phyloP scores from a whole-genome alignment of 495 filamentous ascomycete genomes.

The Usnea hakonensis region DNA sequence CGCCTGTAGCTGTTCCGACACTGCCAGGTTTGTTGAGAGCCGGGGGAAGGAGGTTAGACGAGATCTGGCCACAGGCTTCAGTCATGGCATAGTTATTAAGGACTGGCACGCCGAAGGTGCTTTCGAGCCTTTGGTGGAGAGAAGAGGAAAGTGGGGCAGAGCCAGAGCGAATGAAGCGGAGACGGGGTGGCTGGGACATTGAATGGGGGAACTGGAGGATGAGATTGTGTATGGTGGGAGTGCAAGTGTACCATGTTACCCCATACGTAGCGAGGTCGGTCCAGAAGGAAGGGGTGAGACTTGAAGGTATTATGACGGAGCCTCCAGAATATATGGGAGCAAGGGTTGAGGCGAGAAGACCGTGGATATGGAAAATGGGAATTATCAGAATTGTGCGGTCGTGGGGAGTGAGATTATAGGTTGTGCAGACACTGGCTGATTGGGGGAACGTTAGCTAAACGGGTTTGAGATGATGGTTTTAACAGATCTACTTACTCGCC shows the following conservation, averaged over 20 bases:
- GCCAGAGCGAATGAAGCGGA: constrained; percentile 77
- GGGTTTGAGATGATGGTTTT: too few relatives aligned
- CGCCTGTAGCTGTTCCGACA: constrained; percentile 67
- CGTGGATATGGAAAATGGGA: constrained; percentile 55
- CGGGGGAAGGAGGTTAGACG: constrained; percentile 68
- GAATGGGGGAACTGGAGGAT: background rate
- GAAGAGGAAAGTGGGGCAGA: constrained; percentile 67
- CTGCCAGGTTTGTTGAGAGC: constrained; percentile 61
- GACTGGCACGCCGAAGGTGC: constrained; percentile 59
- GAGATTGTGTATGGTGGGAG: background rate
- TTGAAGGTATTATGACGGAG: background rate
- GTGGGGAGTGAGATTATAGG: constrained; percentile 54
- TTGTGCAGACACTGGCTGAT: constrained; percentile 60
- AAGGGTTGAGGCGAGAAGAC: constrained; percentile 42
- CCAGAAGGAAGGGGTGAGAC: background rate
- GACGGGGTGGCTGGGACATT: constrained; percentile 21
- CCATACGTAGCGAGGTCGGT: background rate
- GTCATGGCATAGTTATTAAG: constrained; percentile 83
- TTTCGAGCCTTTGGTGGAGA: constrained; percentile 61
- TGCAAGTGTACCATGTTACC: background rate
- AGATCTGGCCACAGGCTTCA: constrained; percentile 76
- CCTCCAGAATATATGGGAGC: background rate
- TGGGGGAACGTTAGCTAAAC: too few relatives aligned
- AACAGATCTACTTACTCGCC: background rate
- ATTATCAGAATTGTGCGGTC: constrained; percentile 74